Conservation (phyloP, 495 filamentous ascomycete genomes). For the Lasiosphaeria hispida region DNA sequence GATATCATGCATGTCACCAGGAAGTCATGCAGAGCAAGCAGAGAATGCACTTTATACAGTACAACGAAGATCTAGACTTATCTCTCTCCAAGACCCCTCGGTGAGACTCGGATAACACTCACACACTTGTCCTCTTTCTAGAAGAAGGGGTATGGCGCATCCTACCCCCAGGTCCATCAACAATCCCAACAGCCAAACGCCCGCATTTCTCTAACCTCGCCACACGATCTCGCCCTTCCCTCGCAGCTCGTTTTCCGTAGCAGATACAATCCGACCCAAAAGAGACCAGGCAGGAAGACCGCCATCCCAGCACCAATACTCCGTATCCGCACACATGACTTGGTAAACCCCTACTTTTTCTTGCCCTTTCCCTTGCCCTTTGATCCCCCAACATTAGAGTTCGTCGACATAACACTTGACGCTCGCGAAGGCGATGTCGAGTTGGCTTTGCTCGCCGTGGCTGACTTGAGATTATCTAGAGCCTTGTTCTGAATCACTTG, state of each 20-base stretch:
- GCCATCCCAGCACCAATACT: not conserved
- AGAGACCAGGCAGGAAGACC: not conserved
- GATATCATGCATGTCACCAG: no score
- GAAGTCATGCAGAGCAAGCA: no score
- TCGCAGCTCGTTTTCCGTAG: not conserved
- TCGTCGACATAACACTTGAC: slow-evolving; percentile 50
- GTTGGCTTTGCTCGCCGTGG: slow-evolving; percentile 50
- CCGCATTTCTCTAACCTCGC: not conserved
- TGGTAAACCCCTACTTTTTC: slow-evolving; percentile 44
- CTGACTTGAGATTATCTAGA: slow-evolving; percentile 59
- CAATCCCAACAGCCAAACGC: not conserved
- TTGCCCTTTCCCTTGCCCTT: slow-evolving; percentile 53
- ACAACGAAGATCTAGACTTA: no score
- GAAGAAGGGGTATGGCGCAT: no score
- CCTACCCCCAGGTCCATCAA: no score
- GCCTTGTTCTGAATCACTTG: slow-evolving; percentile 55
- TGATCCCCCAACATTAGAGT: slow-evolving; percentile 40
- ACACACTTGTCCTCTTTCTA: no score
- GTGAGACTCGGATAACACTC: no score
- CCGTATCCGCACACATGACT: not conserved
- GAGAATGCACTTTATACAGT: no score
- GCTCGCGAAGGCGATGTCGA: slow-evolving; percentile 56
- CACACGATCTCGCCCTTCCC: no score
- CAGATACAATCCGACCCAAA: not conserved
- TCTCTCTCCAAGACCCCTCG: no score